Evolutionary conservation across 208 protist species (phyloP), one percentile per base, ranked within the genome.

Genomic region (Leishmania turanica): DNA sequence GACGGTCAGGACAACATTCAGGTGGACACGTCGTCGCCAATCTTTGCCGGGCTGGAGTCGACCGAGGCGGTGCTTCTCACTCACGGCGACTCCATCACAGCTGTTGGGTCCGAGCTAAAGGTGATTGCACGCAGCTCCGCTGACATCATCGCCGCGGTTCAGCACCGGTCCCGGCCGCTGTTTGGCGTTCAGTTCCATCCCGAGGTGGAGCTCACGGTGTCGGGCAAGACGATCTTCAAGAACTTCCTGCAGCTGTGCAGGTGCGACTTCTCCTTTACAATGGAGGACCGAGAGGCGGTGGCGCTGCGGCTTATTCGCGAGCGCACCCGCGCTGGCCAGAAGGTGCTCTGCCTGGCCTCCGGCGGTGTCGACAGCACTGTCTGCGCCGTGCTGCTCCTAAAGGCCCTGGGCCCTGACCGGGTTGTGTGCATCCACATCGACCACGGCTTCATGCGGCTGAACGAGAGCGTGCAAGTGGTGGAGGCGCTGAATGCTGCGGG

Each of bases 341-440:
- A 96, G 75, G 98, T 99, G 4, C 88, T 99, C 19, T 98, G 98
- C 78, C 93, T 99, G n/a, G 97, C 99, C n/a, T 98, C 93, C 21
- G 99, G 99, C 78, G 99, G 99, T 58, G 99, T 99, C 21, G 99
- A 99, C 93, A 99, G 95, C 65, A 98, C 98, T 0, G 99, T 99
- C n/a, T 98, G 96, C 84, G 98, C 98, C 4, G 97, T 98, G 56
- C 89, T 99, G 17, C 84, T 99, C 4, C 77, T 95, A 34, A 98
- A 99, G 87, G 99, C 99, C 7, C 69, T 99, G 24, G 98, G 98
- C 9, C 88, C 95, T 8, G 96, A 99, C 69, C 89, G 96, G 24
- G 94, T 99, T 15, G 83, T 97, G n/a, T 98, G 97, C 62, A 81
- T 99, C n/a, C 98, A 99, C 88, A 97, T 99, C 64, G 98, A 99